Conservation (phyloP, 139 green algal species). For the Yamagishiella unicocca region DNA sequence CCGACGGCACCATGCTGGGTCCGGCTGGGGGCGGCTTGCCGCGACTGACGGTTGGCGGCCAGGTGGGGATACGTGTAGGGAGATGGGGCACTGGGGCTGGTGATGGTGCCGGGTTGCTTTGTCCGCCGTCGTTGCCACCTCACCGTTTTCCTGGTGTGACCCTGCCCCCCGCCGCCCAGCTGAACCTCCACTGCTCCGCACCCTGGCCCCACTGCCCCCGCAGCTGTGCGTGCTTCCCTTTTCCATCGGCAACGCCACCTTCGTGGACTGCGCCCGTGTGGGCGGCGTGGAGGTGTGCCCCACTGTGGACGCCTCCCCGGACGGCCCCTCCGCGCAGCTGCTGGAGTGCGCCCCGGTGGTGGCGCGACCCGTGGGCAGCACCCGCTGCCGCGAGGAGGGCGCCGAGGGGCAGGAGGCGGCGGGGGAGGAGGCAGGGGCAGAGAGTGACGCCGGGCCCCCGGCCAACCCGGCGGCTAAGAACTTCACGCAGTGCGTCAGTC, state of each 20-base stretch:
- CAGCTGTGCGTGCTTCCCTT: slow-evolving; percentile 53
- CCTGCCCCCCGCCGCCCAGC: not conserved
- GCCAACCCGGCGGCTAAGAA: not conserved
- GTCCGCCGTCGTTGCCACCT: too few relatives aligned
- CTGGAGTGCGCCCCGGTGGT: slow-evolving; percentile 19
- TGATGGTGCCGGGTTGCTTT: too few relatives aligned
- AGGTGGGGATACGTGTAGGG: slow-evolving; percentile 11
- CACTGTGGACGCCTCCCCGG: not conserved
- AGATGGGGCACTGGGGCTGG: not conserved
- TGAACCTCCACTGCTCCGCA: not conserved
- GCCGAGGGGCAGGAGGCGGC: not conserved
- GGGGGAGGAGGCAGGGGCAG: not conserved
- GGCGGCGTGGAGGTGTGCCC: slow-evolving; percentile 13
- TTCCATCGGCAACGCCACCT: not conserved
- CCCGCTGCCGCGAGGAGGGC: not conserved
- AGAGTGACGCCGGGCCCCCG: not conserved
- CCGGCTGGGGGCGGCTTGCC: slow-evolving; percentile 29
- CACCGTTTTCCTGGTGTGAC: too few relatives aligned
- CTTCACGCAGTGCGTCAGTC: slow-evolving; percentile 27
- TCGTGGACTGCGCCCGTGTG: slow-evolving; percentile 24
- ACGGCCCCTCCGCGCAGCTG: not conserved
- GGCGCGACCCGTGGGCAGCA: not conserved
- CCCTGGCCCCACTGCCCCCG: not conserved
- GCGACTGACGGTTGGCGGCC: slow-evolving; percentile 16
- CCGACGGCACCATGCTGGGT: slow-evolving; percentile 40